Conservation (phyloP, 2,329 filamentous ascomycete species). For the Aspergillus fijiensis region DNA sequence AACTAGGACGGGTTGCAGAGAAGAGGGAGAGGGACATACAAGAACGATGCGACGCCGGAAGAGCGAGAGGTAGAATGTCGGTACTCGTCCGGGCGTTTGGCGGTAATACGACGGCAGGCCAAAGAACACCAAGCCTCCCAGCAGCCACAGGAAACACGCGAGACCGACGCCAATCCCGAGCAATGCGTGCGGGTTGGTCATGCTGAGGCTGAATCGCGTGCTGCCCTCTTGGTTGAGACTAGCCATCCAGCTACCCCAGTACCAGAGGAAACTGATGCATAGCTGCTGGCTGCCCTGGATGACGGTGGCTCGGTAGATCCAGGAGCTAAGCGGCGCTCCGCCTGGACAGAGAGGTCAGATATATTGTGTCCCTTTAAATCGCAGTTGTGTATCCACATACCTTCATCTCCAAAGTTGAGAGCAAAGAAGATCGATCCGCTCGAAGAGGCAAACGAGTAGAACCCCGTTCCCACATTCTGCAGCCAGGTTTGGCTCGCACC, state of each 20-base stretch:
- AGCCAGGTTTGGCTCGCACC: constrained; percentile 49
- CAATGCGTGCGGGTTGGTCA: background rate
- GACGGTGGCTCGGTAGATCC: constrained; percentile 5
- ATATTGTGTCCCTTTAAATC: constrained; percentile 46
- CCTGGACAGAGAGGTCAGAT: constrained; percentile 52
- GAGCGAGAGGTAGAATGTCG: constrained; percentile 6
- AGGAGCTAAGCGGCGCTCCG: constrained; percentile 4
- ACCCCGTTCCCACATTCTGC: constrained; percentile 59
- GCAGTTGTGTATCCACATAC: constrained; percentile 49
- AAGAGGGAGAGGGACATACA: background rate
- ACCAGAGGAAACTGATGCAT: constrained; percentile 7
- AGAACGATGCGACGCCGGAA: constrained; percentile 5
- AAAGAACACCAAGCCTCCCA: constrained; percentile 5
- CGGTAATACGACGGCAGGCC: constrained; percentile 3
- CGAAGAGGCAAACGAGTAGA: constrained; percentile 62
- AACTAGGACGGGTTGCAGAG: constrained; percentile 25
- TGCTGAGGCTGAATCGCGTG: background rate
- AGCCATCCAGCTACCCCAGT: constrained; percentile 9
- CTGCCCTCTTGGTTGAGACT: constrained; percentile 3
- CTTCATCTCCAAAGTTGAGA: constrained; percentile 65
- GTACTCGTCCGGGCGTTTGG: background rate
- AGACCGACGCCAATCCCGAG: constrained; percentile 2
- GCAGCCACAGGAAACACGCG: constrained; percentile 4
- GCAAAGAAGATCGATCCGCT: constrained; percentile 65
- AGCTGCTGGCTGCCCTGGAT: constrained; percentile 8